These are phyloP conservation scores for Sarcodon sp. DNA, from an alignment of 768 basidiomycete genomes.

Conservation along the genomic window DNA sequence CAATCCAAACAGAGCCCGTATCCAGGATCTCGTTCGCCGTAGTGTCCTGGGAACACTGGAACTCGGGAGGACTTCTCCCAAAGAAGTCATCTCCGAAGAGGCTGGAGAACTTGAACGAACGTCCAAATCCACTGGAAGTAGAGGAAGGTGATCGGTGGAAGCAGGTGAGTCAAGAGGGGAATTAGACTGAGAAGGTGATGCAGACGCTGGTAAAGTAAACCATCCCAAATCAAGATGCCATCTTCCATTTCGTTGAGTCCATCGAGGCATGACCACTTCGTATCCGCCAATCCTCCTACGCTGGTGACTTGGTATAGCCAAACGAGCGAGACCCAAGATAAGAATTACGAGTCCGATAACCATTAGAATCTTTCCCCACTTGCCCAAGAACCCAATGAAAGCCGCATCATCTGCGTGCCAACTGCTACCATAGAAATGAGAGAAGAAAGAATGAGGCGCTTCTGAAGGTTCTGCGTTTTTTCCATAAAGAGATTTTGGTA, in stretches of 20 bases:
- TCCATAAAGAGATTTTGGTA: constrained; percentile 96
- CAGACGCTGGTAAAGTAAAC: constrained; percentile 33
- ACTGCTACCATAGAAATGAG: constrained; percentile 95
- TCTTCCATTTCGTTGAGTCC: constrained; percentile 55
- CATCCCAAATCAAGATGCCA: constrained; percentile 65
- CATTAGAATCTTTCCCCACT: constrained; percentile 84
- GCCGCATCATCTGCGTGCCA: constrained; percentile 98
- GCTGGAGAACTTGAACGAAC: constrained; percentile 44
- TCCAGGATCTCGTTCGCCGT: constrained; percentile 44
- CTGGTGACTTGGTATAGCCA: constrained; percentile 34
- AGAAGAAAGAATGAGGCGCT: constrained; percentile 86
- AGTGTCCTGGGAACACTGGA: constrained; percentile 11
- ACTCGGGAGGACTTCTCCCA: constrained; percentile 28
- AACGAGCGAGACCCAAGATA: constrained; percentile 51
- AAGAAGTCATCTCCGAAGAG: constrained; percentile 31
- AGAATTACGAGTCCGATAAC: constrained; percentile 69
- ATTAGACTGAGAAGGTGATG: constrained; percentile 19
- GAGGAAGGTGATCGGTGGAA: constrained; percentile 34
- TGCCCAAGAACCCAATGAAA: constrained; percentile 88
- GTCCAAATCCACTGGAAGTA: constrained; percentile 39
- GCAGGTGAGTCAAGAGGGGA: constrained; percentile 28
- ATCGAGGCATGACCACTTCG: constrained; percentile 67
- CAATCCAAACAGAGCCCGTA: constrained; percentile 31
- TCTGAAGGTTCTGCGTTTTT: constrained; percentile 83
- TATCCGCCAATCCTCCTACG: constrained; percentile 61